phyloP scores from a whole-genome alignment of 192 early-diverging fungal genomes.

The Entophlyctis luteolus region DNA sequence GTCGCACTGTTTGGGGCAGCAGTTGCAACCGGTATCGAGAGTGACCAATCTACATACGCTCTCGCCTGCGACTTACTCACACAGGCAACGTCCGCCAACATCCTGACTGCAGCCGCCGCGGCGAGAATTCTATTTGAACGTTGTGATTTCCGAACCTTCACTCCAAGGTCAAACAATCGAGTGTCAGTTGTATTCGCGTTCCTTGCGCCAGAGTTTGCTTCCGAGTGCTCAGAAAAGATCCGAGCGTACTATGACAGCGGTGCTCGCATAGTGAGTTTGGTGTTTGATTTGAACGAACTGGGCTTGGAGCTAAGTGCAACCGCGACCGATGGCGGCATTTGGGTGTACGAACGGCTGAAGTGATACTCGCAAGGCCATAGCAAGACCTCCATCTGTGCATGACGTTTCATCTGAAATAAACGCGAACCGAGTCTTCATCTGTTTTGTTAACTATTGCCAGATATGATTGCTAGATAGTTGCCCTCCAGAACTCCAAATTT shows the following conservation, averaged over 20 bases:
- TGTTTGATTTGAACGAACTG: conserved; percentile 22
- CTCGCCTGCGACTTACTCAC: no score
- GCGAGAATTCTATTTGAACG: not conserved
- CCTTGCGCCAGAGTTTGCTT: conserved; percentile 7
- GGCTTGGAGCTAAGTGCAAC: no score
- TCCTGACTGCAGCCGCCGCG: not conserved
- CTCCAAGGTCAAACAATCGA: no score
- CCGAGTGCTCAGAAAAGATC: not conserved
- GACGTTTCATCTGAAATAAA: no score
- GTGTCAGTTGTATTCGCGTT: conserved; percentile 2
- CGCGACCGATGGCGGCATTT: conserved; percentile 18
- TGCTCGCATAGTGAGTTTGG: not conserved
- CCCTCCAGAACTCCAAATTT: no score
- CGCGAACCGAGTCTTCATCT: no score
- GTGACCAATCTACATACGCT: no score
- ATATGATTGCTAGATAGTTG: no score
- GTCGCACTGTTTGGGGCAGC: conserved; percentile 37
- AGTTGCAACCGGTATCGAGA: conserved; percentile 52
- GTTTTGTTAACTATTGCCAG: no score
- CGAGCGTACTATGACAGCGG: not conserved
- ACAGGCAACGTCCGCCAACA: not conserved
- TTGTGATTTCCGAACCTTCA: conserved; percentile 1
- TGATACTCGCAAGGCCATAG: no score
- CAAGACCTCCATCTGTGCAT: no score
- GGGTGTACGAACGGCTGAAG: conserved; percentile 16